A percentile compares a stretch with the other conserved stretches of the same genome.
These are phyloP conservation scores for Cucurbita ficifolia DNA, from an alignment of 306 rosid genomes.

Conservation along the genomic window DNA sequence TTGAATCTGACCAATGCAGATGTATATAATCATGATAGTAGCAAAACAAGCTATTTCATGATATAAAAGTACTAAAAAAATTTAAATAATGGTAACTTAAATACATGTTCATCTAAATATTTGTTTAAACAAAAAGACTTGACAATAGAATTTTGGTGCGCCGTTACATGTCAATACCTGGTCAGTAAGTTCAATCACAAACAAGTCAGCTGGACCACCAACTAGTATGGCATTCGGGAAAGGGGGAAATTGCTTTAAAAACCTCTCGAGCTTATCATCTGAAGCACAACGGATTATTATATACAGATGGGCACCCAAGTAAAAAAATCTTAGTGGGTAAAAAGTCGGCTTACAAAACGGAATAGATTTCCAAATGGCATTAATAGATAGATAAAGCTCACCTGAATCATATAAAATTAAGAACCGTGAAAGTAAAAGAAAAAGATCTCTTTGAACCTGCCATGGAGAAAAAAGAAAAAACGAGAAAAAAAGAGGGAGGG, in stretches of 20 bases:
- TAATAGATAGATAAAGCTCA: constrained; percentile 24
- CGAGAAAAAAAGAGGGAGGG: background rate
- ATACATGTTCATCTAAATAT: background rate
- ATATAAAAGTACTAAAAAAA: background rate
- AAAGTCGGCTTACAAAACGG: background rate
- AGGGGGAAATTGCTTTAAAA: constrained; percentile 64
- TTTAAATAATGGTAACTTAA: background rate
- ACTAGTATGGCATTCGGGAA: constrained; percentile 72
- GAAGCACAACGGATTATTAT: constrained; percentile 20
- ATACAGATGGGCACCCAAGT: constrained; percentile 5
- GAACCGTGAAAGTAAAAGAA: constrained; percentile 82
- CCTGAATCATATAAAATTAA: constrained; percentile 79
- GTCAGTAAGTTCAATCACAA: constrained; percentile 84
- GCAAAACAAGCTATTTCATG: background rate
- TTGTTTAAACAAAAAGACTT: background rate
- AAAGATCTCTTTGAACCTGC: constrained; percentile 90
- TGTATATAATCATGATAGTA: background rate
- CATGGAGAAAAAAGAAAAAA: background rate
- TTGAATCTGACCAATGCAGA: constrained; percentile 47
- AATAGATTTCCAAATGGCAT: constrained; percentile 6
- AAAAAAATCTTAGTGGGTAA: background rate
- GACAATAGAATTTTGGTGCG: background rate
- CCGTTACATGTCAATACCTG: constrained; percentile 26
- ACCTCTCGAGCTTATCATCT: constrained; percentile 63
- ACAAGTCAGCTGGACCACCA: constrained; percentile 76